Base-by-base conservation (phyloP, 371 early-diverging fungal genomes). In the Conidiobolus coronatus region DNA sequence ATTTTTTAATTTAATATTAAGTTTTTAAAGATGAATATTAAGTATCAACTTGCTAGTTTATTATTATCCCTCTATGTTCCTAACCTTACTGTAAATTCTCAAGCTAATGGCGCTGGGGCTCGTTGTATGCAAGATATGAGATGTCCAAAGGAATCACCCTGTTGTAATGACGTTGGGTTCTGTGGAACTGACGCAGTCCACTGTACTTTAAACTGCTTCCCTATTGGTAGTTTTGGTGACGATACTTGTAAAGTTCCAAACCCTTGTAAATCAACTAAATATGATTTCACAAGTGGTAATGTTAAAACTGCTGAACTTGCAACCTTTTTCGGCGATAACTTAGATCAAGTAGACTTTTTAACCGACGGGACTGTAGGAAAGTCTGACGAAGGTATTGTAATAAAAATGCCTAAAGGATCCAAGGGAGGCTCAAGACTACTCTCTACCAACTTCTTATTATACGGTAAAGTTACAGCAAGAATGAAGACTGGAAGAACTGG, bases 401-500 rank as follows among this genome's bases (percentile, higher is more conserved):
- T 45, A 4, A 45, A 45, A 20, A 45, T 45, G 45, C 6, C 21
- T 19, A 45, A 45, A 12, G 36, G 36, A 11, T 36, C 35, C 36
- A 45, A 35, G 15, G 45, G 45, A 2, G 37, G 36, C 5, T 17
- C 18, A 13, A 22, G 43, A n/a, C 9, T 45, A 8, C 8, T 36
- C 5, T 45, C 45, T 36, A 45, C 45, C 20, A 36, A 34, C 21
- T 37, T 20, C 20, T 11, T 45, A 2, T 11, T 37, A 9, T 45
- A 45, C 21, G 77, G 77, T 20, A 66, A 57, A 11, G 61, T 71
- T 36, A 53, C 57, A 12, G 68, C 72, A 2, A 58, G 63, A 14
- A 62, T 77, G 55, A 65, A 61, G 54, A 62, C 69, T 0, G 70
- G 63, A 12, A 56, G 62, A 17, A 47, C 52, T 33, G 59, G 57